phyloP scores from a whole-genome alignment of 352 stramenopile species.

The Globisporangium camurandrum region DNA sequence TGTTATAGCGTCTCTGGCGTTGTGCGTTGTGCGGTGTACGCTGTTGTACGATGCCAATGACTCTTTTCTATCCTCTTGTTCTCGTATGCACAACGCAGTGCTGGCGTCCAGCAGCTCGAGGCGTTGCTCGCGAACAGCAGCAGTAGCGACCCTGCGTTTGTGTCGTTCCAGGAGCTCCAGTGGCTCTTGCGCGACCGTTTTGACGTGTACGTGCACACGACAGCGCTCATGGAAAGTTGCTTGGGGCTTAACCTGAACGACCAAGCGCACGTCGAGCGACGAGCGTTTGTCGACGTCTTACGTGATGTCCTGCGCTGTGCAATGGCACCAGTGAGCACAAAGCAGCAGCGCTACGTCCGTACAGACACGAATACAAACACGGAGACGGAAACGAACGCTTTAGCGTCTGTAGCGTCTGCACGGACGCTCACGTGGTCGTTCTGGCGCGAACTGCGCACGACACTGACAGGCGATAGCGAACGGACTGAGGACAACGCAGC shows the following conservation, averaged over 20 bases:
- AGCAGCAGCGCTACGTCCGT: not conserved
- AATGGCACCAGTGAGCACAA: not conserved
- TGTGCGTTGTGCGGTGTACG: not conserved
- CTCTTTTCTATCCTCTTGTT: not conserved
- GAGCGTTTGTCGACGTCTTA: slow-evolving; percentile 38
- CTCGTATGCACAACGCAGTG: slow-evolving; percentile 10
- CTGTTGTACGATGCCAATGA: no score
- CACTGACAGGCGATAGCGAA: slow-evolving; percentile 30
- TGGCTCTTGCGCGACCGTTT: slow-evolving; percentile 32
- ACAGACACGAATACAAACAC: slow-evolving; percentile 6
- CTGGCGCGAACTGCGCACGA: slow-evolving; percentile 27
- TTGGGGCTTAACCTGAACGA: slow-evolving; percentile 56
- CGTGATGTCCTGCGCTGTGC: slow-evolving; percentile 55
- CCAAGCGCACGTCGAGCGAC: slow-evolving; percentile 41
- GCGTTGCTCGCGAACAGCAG: slow-evolving; percentile 13
- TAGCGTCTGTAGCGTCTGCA: no score
- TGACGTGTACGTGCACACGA: slow-evolving; percentile 23
- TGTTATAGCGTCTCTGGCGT: not conserved
- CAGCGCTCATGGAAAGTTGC: slow-evolving; percentile 42
- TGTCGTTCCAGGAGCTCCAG: slow-evolving; percentile 42
- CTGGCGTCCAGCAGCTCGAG: slow-evolving; percentile 39
- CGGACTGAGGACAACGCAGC: slow-evolving; percentile 9
- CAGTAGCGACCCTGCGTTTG: slow-evolving; percentile 21
- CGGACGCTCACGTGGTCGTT: no score
- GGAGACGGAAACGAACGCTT: slow-evolving; percentile 14